Conservation (phyloP, 73 alveolate genomes). For the Breviolum minutum region DNA sequence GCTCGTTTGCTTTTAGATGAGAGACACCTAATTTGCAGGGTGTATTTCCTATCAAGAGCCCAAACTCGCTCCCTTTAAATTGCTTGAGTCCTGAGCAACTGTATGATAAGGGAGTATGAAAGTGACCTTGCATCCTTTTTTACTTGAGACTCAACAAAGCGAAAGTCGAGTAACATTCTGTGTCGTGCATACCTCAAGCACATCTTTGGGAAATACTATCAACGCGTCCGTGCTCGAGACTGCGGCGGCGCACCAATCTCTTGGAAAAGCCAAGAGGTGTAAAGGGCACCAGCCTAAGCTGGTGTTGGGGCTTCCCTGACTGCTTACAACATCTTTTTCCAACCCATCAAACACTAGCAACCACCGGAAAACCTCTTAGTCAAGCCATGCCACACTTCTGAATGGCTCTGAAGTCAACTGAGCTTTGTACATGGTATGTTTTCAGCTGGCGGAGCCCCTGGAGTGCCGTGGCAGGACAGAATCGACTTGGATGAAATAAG, state of each 20-base stretch:
- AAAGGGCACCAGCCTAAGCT: slow-evolving; percentile 51
- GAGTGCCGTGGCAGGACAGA: not conserved
- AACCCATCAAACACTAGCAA: not conserved
- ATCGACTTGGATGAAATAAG: not conserved
- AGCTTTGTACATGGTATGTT: slow-evolving; percentile 54
- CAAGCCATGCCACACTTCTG: not conserved
- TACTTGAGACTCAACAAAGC: no score
- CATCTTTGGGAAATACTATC: not conserved
- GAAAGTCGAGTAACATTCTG: no score
- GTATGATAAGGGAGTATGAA: no score
- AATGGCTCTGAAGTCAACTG: not conserved
- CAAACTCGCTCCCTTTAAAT: no score
- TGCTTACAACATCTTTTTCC: not conserved
- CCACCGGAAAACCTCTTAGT: no score
- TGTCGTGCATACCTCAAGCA: no score
- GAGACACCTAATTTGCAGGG: no score
- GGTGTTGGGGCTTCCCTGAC: not conserved
- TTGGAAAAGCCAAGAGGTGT: slow-evolving; percentile 70
- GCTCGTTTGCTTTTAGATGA: not conserved
- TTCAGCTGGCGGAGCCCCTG: slow-evolving; percentile 85
- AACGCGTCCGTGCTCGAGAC: not conserved
- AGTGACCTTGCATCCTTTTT: no score
- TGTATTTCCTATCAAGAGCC: no score
- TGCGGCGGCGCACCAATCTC: slow-evolving; percentile 51
- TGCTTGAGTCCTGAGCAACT: no score